These are phyloP conservation scores for Boletus pseudo-olivaceus DNA, from an alignment of 768 basidiomycete species.

Conservation along the genomic window DNA sequence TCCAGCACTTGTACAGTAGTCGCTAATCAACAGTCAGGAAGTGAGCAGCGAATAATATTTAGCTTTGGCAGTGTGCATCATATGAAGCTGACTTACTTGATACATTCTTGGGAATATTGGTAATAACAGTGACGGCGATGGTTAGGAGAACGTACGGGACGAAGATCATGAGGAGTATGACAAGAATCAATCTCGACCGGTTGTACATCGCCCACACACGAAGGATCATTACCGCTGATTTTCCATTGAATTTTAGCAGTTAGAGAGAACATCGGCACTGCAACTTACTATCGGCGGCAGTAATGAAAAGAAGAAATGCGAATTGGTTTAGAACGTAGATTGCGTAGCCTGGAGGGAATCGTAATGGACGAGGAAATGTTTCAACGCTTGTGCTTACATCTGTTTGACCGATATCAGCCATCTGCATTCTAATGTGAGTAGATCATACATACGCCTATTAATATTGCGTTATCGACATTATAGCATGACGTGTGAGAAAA, in stretches of 20 bases:
- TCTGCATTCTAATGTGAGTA: no score
- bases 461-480: neutral
- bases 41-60: neutral
- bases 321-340: neutral
- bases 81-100: neutral
- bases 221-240: conserved; percentile 8
- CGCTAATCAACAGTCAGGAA: neutral
- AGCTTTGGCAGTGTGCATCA: neutral
- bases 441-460: neutral
- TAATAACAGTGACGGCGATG: neutral
- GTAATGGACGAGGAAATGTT: neutral
- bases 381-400: conserved; percentile 2
- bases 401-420: neutral
- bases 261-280: neutral
- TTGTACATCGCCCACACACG: conserved; percentile 10
- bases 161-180: neutral
- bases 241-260: neutral
- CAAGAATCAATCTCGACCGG: conserved; percentile 1
- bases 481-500: neutral
- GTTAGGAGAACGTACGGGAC: neutral
- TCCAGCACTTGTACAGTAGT: neutral
- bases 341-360: neutral
- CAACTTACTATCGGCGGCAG: conserved; percentile 4
- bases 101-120: neutral
- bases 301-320: conserved; percentile 2